Base-by-base conservation (phyloP, 345 rosid genomes). In the Aquilaria yunnanensis region DNA sequence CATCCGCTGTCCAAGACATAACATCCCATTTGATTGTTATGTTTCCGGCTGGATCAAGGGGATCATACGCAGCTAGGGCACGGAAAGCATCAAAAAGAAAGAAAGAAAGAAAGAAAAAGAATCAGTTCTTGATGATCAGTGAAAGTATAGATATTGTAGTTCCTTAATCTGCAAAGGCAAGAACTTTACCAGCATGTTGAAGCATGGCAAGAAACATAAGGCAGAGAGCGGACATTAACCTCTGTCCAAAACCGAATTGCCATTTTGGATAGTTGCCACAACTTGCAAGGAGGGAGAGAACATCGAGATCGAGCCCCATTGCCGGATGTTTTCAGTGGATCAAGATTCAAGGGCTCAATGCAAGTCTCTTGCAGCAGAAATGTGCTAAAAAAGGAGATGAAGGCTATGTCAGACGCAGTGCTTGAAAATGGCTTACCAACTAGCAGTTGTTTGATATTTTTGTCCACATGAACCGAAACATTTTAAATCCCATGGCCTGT, bases 11-110 rank as follows among this genome's bases (percentile, higher is more conserved):
- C 90, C 96, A 88, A 37, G 81, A 82, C 64, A 78, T 74, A 31
- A 88, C 74, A 58, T 88, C 92, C 96, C 96, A 88, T 72, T 86
- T 88, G 75, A 89, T 77, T 31, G 92, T 88, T 56, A 88, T 65
- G 74, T 88, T 88, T 46, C 92, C 92, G 61, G 62, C 77, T 43
- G 96, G 92, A 69, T 88, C 96, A 62, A 89, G 56, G 32, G 90
- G 88, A 73, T 89, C 90, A 68, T 84, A 86, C 14, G 90, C 86
- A 59, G 45, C 93, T 84, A 74, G 54, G 46, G 49, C 51, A 46
- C 57, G 54, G 46, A 68, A 63, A 54, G 33, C 65, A 34, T 52
- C 47, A 59, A 64, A 48, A 50, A 48, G 23, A 23, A 37, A 11
- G 23, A 23, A 37, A 11, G 13, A 2, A 41, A 6, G 12, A 51